A percentile compares a stretch with the other conserved stretches of the same genome.
phyloP scores from a whole-genome alignment of 192 early-diverging fungal genomes.

The Dissophora ornata region DNA sequence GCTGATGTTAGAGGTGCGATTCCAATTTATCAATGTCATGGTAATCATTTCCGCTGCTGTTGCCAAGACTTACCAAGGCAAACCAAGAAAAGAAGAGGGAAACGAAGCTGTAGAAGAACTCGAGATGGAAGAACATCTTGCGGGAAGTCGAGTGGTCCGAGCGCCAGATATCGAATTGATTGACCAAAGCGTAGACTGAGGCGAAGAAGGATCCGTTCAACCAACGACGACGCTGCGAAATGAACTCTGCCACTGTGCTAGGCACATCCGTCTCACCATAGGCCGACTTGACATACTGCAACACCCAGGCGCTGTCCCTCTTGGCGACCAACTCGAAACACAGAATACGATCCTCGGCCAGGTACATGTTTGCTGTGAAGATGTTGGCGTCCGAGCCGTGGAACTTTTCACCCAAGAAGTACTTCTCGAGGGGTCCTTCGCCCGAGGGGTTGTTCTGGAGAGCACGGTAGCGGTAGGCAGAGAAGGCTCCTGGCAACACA shows the following conservation, averaged over 20 bases:
- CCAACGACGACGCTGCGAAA: conserved; percentile 98
- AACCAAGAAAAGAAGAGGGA: conserved; percentile 93
- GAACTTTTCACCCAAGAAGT: conserved; percentile 77
- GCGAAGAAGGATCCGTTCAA: conserved; percentile 97
- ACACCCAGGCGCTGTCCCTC: conserved; percentile 69
- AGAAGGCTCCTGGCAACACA: conserved; percentile 88
- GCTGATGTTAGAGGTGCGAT: conserved; percentile 1
- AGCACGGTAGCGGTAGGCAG: conserved; percentile 83
- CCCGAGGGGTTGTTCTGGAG: conserved; percentile 72
- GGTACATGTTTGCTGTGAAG: conserved; percentile 84
- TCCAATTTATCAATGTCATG: not conserved
- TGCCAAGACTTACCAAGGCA: conserved; percentile 69
- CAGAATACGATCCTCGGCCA: conserved; percentile 87
- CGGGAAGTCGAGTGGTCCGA: conserved; percentile 79
- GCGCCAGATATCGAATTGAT: conserved; percentile 83
- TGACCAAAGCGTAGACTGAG: conserved; percentile 82
- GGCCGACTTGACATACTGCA: conserved; percentile 78
- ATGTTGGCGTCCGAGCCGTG: conserved; percentile 71
- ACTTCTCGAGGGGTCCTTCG: conserved; percentile 73
- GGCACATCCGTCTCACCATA: conserved; percentile 90
- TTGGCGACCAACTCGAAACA: conserved; percentile 90
- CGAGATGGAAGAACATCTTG: conserved; percentile 78
- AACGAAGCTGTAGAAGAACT: conserved; percentile 86
- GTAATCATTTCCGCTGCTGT: not conserved
- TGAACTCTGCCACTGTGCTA: conserved; percentile 83